These are phyloP conservation scores for Melanogaster broomeanus DNA, from an alignment of 768 basidiomycete genomes.

Conservation along the genomic window DNA sequence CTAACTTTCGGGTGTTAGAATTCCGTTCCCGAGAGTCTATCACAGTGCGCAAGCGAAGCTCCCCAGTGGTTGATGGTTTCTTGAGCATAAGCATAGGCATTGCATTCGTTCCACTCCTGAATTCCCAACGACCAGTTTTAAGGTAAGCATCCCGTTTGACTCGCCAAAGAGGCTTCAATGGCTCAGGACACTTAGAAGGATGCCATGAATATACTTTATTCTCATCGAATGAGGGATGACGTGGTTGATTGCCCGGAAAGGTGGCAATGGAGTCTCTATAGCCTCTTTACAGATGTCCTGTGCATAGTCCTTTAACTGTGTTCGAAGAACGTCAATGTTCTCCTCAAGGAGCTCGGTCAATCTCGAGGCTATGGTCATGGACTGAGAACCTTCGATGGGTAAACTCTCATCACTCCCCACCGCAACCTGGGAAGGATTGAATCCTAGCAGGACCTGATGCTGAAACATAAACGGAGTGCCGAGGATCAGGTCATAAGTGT, in stretches of 20 bases:
- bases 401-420: constrained; percentile 11
- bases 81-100: constrained; percentile 35
- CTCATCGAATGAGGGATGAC: constrained; percentile 36
- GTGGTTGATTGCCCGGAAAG: constrained; percentile 37
- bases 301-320: constrained; percentile 23
- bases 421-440: constrained; percentile 23
- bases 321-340: constrained; percentile 3
- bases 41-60: constrained; percentile 17
- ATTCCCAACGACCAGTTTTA: constrained; percentile 31
- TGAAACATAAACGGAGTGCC: constrained; percentile 42
- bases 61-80: constrained; percentile 23
- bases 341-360: neutral
- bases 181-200: constrained; percentile 38
- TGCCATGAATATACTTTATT: constrained; percentile 35
- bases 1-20: constrained; percentile 28
- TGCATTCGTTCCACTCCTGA: constrained; percentile 25
- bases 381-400: constrained; percentile 15
- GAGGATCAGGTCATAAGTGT: constrained; percentile 39
- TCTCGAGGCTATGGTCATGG: neutral
- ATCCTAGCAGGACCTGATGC: constrained; percentile 28
- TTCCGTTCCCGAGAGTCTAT: constrained; percentile 33
- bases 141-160: constrained; percentile 33
- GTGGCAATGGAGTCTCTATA: constrained; percentile 27
- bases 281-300: constrained; percentile 26
- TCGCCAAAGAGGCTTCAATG: constrained; percentile 21